Conservation (phyloP, 2,329 filamentous ascomycete genomes). For the Byssoonygena ceratinophila region DNA sequence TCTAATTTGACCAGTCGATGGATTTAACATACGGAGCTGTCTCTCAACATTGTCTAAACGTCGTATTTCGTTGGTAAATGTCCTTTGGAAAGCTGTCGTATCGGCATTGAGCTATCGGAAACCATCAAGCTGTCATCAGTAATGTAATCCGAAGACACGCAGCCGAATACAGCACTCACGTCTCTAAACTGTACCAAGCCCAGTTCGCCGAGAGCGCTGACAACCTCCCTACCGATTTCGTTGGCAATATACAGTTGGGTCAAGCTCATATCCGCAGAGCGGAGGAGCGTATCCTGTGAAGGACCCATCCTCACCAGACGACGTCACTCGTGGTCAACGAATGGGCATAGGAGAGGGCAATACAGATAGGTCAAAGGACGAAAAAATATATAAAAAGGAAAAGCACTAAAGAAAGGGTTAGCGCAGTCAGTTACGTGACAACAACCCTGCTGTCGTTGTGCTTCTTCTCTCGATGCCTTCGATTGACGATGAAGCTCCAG, state of each 20-base stretch:
- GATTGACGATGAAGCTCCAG: no score
- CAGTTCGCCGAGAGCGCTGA: slow-evolving; percentile 90
- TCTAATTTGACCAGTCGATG: not conserved
- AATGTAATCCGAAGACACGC: not conserved
- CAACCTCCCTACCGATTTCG: slow-evolving; percentile 95
- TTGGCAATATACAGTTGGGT: slow-evolving; percentile 99
- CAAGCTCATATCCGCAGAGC: slow-evolving; percentile 99
- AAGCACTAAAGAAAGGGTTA: no score
- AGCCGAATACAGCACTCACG: slow-evolving; percentile 46
- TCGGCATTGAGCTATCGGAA: slow-evolving; percentile 76
- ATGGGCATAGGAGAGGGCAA: slow-evolving; percentile 2
- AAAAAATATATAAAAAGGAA: not conserved
- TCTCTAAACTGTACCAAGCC: slow-evolving; percentile 95
- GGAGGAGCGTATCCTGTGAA: slow-evolving; percentile 84
- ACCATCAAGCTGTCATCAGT: slow-evolving; percentile 18
- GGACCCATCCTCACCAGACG: slow-evolving; percentile 45
- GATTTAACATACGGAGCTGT: slow-evolving; percentile 65
- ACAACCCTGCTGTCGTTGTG: not conserved
- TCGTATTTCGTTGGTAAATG: slow-evolving; percentile 95
- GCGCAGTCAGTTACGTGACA: not conserved
- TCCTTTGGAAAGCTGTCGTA: slow-evolving; percentile 87
- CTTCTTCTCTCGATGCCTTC: not conserved
- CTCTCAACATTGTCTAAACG: slow-evolving; percentile 96
- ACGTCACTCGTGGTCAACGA: slow-evolving; percentile 4
- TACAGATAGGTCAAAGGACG: not conserved